Evolutionary conservation across 345 rosid species (phyloP).

Genomic region (Psidium friedrichsthalianum): DNA sequence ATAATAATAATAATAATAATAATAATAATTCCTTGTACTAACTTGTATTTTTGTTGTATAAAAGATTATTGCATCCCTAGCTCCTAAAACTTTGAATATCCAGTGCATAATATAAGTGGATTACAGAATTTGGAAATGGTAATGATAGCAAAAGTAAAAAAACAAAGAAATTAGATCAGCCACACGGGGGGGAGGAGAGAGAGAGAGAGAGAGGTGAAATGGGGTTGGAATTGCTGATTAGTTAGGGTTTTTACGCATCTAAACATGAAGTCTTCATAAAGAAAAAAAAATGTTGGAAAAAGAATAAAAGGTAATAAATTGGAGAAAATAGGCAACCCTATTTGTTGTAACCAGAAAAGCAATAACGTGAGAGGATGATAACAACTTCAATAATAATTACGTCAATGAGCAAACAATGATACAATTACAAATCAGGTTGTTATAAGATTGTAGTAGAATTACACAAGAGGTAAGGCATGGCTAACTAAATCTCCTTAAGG

Average conservation of each 20-base stretch:
- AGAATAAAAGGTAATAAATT: too few species aligned
- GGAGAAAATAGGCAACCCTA: too few species aligned
- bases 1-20: too few species aligned
- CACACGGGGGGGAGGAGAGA: neutral
- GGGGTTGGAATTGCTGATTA: neutral
- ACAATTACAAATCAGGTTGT: too few species aligned
- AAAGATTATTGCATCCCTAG: neutral
- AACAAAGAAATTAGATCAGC: neutral
- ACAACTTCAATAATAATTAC: too few species aligned
- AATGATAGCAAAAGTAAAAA: neutral
- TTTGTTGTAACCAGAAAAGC: too few species aligned
- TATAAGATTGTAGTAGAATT: too few species aligned
- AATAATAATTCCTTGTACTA: neutral
- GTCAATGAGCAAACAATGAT: too few species aligned
- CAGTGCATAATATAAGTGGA: neutral
- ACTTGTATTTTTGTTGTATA: neutral
- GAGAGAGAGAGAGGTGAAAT: neutral
- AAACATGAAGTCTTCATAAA: neutral
- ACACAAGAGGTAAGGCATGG: too few species aligned
- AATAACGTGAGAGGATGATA: too few species aligned
- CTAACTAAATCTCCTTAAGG: too few species aligned
- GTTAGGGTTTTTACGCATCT: neutral
- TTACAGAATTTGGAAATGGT: neutral
- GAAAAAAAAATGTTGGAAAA: neutral
- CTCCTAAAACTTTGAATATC: rapidly evolving